Conservation (phyloP, 192 early-diverging fungal genomes). For the Backusella mclennaniae region DNA sequence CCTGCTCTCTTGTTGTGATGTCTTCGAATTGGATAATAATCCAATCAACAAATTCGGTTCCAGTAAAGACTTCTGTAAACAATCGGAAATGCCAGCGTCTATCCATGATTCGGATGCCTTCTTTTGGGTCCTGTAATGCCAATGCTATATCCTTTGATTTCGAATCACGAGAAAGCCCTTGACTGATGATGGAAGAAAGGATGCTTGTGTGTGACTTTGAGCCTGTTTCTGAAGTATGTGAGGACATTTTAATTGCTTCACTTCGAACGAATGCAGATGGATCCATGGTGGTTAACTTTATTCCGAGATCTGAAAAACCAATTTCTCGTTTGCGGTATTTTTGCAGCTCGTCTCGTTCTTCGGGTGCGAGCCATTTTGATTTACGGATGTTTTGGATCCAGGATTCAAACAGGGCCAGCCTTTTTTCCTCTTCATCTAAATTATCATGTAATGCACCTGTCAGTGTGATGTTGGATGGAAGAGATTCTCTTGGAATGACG, state of each 20-base stretch:
- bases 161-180: conserved; percentile 31
- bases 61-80: conserved; percentile 73
- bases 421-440: conserved; percentile 85
- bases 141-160: conserved; percentile 55
- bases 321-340: conserved; percentile 39
- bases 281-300: conserved; percentile 41
- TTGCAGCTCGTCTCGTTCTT: conserved; percentile 39
- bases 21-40: conserved; percentile 72
- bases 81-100: conserved; percentile 83
- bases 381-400: conserved; percentile 85
- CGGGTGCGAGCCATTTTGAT: conserved; percentile 46
- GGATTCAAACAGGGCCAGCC: conserved; percentile 80
- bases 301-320: conserved; percentile 20
- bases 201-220: not conserved
- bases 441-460: conserved; percentile 56
- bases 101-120: conserved; percentile 69
- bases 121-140: conserved; percentile 67
- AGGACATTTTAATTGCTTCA: conserved; percentile 25
- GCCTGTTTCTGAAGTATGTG: not conserved
- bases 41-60: conserved; percentile 90
- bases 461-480: conserved; percentile 49
- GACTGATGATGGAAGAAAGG: conserved; percentile 19
- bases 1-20: conserved; percentile 72
- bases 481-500: conserved; percentile 76
- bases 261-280: conserved; percentile 37